Conservation (phyloP, 1,139 yeast species). For the Pneumocystis sp. region DNA sequence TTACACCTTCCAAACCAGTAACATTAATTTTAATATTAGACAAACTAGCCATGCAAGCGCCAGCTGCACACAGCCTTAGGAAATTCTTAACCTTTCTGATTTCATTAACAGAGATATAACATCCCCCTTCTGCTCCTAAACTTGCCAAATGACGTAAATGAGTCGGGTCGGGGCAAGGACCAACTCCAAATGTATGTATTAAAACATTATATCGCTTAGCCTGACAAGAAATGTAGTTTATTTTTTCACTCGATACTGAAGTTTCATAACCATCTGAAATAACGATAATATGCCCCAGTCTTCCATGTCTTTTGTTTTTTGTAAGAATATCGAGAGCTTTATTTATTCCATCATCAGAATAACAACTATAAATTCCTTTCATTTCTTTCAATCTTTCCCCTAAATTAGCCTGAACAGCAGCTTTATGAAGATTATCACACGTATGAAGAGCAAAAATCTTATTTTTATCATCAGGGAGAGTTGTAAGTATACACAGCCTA, state of each 20-base stretch:
- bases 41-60: neutral
- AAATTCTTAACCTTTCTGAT: neutral
- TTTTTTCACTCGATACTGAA: neutral
- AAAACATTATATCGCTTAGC: neutral
- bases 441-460: constrained; percentile 1
- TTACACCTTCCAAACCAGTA: neutral
- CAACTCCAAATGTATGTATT: neutral
- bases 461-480: neutral
- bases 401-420: neutral
- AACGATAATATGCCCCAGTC: neutral
- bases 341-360: neutral
- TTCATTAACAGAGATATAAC: neutral
- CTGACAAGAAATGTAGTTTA: neutral
- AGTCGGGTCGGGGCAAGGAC: neutral
- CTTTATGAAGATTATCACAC: neutral
- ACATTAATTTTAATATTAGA: neutral
- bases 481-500: neutral
- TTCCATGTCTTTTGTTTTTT: neutral
- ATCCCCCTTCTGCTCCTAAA: neutral
- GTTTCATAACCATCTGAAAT: neutral
- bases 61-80: neutral
- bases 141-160: neutral
- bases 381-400: neutral
- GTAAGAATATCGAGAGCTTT: neutral
- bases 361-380: neutral